phyloP scores from a whole-genome alignment of 2,329 filamentous ascomycete species.

The Colletotrichum scovillei region DNA sequence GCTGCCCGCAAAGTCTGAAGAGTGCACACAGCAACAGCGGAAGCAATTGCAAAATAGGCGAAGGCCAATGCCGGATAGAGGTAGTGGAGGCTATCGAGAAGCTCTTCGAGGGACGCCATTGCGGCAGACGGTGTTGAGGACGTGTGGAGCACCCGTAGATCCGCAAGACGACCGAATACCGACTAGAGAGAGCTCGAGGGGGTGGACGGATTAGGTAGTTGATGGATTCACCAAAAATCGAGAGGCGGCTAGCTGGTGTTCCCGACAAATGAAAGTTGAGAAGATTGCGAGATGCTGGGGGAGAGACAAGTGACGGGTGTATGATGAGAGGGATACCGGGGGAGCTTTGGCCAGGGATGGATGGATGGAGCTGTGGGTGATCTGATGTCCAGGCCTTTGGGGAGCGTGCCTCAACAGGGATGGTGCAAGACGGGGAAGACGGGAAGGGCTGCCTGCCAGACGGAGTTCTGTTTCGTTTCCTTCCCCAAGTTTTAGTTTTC shows the following conservation, averaged over 20 bases:
- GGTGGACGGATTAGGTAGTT: background rate
- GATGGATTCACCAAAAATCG: background rate
- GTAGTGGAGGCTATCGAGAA: slow-evolving; percentile 65
- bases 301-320: background rate
- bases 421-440: slow-evolving; percentile 18
- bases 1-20: slow-evolving; percentile 58
- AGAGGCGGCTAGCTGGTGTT: background rate
- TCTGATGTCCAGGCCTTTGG: slow-evolving; percentile 5
- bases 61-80: slow-evolving; percentile 68
- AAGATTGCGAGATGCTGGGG: background rate
- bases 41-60: slow-evolving; percentile 65
- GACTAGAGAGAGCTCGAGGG: background rate
- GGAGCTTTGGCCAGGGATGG: background rate
- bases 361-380: background rate
- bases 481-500: slow-evolving; percentile 4
- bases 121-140: slow-evolving; percentile 9
- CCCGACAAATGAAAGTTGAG: background rate
- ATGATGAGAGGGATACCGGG: background rate
- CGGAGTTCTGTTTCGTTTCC: slow-evolving; percentile 24
- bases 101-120: slow-evolving; percentile 41
- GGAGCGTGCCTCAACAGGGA: slow-evolving; percentile 10
- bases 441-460: slow-evolving; percentile 22
- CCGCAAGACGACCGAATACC: background rate
- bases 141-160: background rate
- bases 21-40: slow-evolving; percentile 62